These are phyloP conservation scores for Solanum virginianum DNA, from an alignment of 257 asterid species.

Conservation along the genomic window DNA sequence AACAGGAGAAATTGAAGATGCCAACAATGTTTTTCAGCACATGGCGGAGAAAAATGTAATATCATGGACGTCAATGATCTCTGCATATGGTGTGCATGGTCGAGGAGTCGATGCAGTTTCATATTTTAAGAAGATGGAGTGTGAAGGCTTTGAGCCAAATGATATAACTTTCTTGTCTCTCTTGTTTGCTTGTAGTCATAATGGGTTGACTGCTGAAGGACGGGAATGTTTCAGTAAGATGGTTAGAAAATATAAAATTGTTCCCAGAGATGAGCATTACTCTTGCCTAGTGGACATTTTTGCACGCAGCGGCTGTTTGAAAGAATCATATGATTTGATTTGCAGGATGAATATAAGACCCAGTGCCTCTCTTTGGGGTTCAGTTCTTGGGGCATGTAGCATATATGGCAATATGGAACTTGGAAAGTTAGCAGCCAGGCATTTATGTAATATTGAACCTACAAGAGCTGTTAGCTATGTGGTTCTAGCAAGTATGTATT, in stretches of 20 bases:
- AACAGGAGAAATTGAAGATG: conserved; percentile 38
- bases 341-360: background rate
- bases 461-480: conserved; percentile 21
- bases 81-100: conserved; percentile 41
- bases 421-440: conserved; percentile 24
- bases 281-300: conserved; percentile 41
- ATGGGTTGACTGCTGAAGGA: conserved; percentile 32
- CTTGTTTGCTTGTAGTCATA: conserved; percentile 49
- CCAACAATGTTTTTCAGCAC: conserved; percentile 29
- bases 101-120: conserved; percentile 28
- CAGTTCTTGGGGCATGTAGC: conserved; percentile 38
- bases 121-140: conserved; percentile 28
- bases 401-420: conserved; percentile 16
- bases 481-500: conserved; percentile 31
- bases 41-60: conserved; percentile 36
- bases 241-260: conserved; percentile 21
- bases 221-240: conserved; percentile 25
- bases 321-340: conserved; percentile 32
- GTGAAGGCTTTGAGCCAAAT: conserved; percentile 37
- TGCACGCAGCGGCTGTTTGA: conserved; percentile 26
- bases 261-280: conserved; percentile 33
- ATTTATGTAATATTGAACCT: conserved; percentile 15
- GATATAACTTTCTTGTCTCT: conserved; percentile 36
- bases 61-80: conserved; percentile 49
- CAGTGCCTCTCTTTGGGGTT: conserved; percentile 23